These are phyloP conservation scores for Limonium bicolor DNA, from an alignment of 148 eudicot genomes.

Conservation along the genomic window DNA sequence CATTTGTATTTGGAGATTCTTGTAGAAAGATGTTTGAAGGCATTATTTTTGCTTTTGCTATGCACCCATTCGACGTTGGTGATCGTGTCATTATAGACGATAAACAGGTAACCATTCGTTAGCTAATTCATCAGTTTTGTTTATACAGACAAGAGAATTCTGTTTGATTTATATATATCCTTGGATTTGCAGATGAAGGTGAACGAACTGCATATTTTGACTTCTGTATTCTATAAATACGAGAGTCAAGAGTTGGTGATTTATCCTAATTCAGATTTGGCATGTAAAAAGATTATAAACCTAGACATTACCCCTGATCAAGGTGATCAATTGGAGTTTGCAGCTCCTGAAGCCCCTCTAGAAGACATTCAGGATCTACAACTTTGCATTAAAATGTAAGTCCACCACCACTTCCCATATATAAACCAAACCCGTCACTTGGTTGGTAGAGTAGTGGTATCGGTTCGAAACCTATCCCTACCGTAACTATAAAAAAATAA, in stretches of 20 bases:
- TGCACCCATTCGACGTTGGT: conserved; percentile 41
- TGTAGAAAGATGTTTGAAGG: conserved; percentile 40
- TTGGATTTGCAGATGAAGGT: conserved; percentile 2
- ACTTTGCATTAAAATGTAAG: not conserved
- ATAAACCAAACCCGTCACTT: no score
- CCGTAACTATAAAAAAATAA: not conserved
- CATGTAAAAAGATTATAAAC: conserved; percentile 1
- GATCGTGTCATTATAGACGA: conserved; percentile 29
- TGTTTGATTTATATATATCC: no score
- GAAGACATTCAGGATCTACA: not conserved
- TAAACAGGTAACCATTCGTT: not conserved
- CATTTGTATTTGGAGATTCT: conserved; percentile 29
- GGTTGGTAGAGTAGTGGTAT: no score
- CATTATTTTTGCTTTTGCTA: conserved; percentile 26
- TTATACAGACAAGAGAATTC: no score
- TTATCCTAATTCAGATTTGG: conserved; percentile 4
- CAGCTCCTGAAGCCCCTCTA: not conserved
- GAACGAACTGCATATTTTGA: conserved; percentile 4
- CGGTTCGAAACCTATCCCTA: no score
- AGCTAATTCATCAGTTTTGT: not conserved
- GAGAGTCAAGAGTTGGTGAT: conserved; percentile 2
- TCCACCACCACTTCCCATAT: no score
- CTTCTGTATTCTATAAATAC: not conserved
- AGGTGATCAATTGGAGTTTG: conserved; percentile 1
- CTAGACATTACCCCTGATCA: not conserved